These are phyloP conservation scores for Echites panduratus DNA, from an alignment of 257 asterid species.

Conservation along the genomic window DNA sequence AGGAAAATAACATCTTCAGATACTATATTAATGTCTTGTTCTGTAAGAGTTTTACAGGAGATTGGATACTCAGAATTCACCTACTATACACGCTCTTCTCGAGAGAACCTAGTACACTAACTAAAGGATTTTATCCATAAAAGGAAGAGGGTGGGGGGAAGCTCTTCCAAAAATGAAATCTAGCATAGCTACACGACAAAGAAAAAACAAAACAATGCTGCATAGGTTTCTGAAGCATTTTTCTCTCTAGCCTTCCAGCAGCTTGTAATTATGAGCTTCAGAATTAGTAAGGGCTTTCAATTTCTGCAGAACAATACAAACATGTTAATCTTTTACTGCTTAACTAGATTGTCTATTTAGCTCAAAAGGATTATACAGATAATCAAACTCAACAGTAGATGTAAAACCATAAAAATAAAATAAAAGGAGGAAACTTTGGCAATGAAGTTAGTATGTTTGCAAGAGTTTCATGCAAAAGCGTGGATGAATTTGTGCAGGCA, in stretches of 20 bases:
- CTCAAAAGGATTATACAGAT: not conserved
- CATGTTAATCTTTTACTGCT: not conserved
- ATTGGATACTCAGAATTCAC: conserved; percentile 4
- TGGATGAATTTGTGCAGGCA: not conserved
- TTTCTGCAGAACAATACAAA: conserved; percentile 2
- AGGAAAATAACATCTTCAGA: too few relatives aligned
- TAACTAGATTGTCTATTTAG: not conserved
- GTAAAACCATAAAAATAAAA: not conserved
- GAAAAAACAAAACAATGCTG: not conserved
- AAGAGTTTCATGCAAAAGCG: not conserved
- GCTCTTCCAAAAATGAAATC: not conserved
- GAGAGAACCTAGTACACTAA: not conserved
- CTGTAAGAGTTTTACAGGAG: too few relatives aligned
- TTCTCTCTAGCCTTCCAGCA: not conserved
- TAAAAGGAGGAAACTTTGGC: not conserved
- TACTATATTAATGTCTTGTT: too few relatives aligned
- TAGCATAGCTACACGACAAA: too few relatives aligned
- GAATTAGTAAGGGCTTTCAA: not conserved
- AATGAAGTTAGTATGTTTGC: too few relatives aligned
- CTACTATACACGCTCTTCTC: not conserved
- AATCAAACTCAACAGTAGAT: not conserved
- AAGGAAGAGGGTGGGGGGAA: not conserved
- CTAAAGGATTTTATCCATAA: too few relatives aligned
- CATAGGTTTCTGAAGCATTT: not conserved
- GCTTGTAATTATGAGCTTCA: not conserved